phyloP scores from a whole-genome alignment of 192 early-diverging fungal species.

The Backusella australiensis region DNA sequence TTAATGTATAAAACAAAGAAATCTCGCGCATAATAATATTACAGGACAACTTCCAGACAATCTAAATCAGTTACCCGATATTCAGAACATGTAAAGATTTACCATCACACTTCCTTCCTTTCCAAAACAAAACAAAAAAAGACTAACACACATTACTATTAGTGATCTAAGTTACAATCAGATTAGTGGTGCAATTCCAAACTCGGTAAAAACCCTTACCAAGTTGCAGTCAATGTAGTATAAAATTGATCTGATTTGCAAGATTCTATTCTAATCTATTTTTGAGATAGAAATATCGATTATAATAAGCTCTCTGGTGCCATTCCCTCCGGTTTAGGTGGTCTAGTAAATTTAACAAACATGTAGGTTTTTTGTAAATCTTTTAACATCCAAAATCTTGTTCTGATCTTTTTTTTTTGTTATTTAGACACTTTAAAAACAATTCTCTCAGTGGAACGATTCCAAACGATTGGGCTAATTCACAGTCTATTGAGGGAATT shows the following conservation, averaged over 20 bases:
- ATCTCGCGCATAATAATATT: conserved; percentile 28
- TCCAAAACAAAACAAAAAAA: background rate
- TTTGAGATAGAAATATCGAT: background rate
- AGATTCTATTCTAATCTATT: background rate
- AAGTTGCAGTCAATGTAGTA: too few relatives aligned
- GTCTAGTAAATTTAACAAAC: background rate
- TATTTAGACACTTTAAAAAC: conserved; percentile 2
- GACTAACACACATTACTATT: background rate
- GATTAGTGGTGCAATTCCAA: too few relatives aligned
- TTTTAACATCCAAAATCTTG: background rate
- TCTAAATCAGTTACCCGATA: conserved; percentile 18
- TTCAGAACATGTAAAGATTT: conserved; percentile 22
- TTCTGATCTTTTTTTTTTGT: background rate
- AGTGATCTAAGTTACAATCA: too few relatives aligned
- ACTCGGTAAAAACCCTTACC: too few relatives aligned
- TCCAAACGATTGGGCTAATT: background rate
- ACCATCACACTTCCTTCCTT: background rate
- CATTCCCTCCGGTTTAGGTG: background rate
- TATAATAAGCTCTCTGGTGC: background rate
- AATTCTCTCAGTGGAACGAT: background rate
- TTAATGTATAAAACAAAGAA: conserved; percentile 13
- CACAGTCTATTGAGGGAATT: background rate
- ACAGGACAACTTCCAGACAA: conserved; percentile 28
- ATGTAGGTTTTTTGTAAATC: background rate
- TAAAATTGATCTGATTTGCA: too few relatives aligned